Conservation (phyloP, 257 asterid genomes). For the Rauvolfia tetraphylla region DNA sequence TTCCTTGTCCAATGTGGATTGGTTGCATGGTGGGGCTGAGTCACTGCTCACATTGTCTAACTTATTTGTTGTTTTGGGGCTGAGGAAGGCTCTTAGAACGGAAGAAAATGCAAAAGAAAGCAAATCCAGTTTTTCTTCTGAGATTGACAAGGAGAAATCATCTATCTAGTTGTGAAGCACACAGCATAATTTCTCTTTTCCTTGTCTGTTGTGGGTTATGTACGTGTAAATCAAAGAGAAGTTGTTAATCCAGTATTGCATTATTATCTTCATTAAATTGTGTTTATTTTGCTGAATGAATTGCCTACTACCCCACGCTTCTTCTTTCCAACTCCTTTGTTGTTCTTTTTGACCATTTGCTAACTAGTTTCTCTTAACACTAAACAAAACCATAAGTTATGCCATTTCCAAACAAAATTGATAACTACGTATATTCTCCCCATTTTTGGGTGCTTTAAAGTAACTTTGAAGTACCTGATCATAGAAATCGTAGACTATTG, state of each 20-base stretch:
- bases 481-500: background rate
- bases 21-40: slow-evolving; percentile 99
- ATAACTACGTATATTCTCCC: background rate
- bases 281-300: background rate
- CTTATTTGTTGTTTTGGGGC: slow-evolving; percentile 87
- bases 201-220: slow-evolving; percentile 2
- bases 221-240: background rate
- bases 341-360: background rate
- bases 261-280: background rate
- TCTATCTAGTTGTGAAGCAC: slow-evolving; percentile 37
- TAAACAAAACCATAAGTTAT: background rate
- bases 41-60: slow-evolving; percentile 85
- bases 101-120: slow-evolving; percentile 31
- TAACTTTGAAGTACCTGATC: background rate
- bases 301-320: background rate
- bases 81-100: slow-evolving; percentile 64
- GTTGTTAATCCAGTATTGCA: background rate
- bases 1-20: slow-evolving; percentile 87
- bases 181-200: slow-evolving; percentile 5
- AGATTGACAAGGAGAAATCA: slow-evolving; percentile 39
- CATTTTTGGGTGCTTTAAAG: background rate
- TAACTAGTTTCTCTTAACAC: background rate
- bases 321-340: background rate
- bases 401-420: background rate
- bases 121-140: slow-evolving; percentile 29